phyloP scores from a whole-genome alignment of 2,329 filamentous ascomycete species.

The Triangularia setosa region DNA sequence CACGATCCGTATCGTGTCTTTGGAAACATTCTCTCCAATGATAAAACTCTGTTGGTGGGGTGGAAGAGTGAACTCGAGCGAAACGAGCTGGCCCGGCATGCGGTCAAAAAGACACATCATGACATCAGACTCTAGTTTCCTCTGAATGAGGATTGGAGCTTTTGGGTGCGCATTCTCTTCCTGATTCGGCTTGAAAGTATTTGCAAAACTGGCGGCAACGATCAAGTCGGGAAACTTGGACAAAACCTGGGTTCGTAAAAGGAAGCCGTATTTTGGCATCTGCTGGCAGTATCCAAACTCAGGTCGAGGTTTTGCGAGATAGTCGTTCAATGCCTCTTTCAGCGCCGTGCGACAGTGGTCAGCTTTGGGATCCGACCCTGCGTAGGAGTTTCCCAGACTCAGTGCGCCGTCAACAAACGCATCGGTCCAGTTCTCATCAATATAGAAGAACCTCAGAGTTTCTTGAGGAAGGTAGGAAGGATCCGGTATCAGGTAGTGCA shows the following conservation, averaged over 20 bases:
- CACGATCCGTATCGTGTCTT: no score
- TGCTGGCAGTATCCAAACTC: slow-evolving; percentile 21
- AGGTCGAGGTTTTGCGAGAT: slow-evolving; percentile 5
- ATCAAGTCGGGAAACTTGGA: slow-evolving; percentile 30
- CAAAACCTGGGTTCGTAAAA: slow-evolving; percentile 29
- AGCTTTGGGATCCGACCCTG: no score
- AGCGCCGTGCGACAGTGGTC: slow-evolving; percentile 25
- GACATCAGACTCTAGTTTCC: not conserved
- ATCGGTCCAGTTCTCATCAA: slow-evolving; percentile 38
- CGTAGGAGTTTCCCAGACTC: slow-evolving; percentile 34
- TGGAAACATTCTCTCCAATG: no score
- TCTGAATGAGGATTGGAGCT: not conserved
- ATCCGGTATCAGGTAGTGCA: slow-evolving; percentile 35
- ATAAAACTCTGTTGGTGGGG: slow-evolving; percentile 11
- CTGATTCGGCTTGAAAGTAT: not conserved
- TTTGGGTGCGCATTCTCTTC: no score
- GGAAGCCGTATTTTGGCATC: slow-evolving; percentile 32
- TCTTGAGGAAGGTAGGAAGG: slow-evolving; percentile 32
- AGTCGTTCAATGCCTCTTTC: slow-evolving; percentile 28
- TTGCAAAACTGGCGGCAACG: no score
- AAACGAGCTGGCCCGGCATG: not conserved
- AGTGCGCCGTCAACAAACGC: slow-evolving; percentile 39
- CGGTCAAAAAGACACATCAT: slow-evolving; percentile 5
- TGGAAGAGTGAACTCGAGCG: not conserved
- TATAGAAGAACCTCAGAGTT: slow-evolving; percentile 36